These are phyloP conservation scores for Tolypocladium tundrense DNA, from an alignment of 2,329 filamentous ascomycete genomes.

Conservation along the genomic window DNA sequence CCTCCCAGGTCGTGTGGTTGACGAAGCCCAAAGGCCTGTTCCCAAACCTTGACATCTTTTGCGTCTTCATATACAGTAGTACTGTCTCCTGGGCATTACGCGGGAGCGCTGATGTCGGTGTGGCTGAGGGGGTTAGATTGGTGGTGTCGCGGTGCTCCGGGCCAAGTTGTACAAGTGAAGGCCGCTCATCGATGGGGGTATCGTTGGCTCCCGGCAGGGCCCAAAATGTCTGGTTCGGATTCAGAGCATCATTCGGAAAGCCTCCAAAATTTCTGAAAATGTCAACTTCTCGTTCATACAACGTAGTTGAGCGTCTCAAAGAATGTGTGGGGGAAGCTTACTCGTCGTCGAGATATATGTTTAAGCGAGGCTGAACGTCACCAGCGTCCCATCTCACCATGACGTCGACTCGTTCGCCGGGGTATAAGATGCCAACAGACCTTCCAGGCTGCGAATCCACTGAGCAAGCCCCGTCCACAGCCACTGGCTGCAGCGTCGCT, in stretches of 20 bases:
- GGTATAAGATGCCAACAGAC: slow-evolving; percentile 14
- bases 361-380: slow-evolving; percentile 6
- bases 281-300: fast-evolving
- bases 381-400: slow-evolving; percentile 8
- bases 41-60: slow-evolving; percentile 10
- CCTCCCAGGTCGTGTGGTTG: slow-evolving; percentile 14
- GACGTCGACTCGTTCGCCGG: slow-evolving; percentile 14
- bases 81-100: slow-evolving; percentile 10
- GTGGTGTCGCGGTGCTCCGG: slow-evolving; percentile 4
- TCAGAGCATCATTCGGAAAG: slow-evolving; percentile 11
- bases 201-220: not conserved
- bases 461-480: slow-evolving; percentile 11
- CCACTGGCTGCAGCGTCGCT: slow-evolving; percentile 10
- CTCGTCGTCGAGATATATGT: slow-evolving; percentile 15
- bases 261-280: slow-evolving; percentile 10
- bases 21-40: slow-evolving; percentile 15
- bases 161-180: not conserved
- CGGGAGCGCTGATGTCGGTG: not conserved
- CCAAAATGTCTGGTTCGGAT: slow-evolving; percentile 8
- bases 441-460: slow-evolving; percentile 5
- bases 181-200: not conserved
- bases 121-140: not conserved
- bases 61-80: slow-evolving; percentile 13
- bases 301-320: too few species aligned
- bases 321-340: too few species aligned